Conservation (phyloP, 1,284 basidiomycete species). For the Rhodofomes roseus region DNA sequence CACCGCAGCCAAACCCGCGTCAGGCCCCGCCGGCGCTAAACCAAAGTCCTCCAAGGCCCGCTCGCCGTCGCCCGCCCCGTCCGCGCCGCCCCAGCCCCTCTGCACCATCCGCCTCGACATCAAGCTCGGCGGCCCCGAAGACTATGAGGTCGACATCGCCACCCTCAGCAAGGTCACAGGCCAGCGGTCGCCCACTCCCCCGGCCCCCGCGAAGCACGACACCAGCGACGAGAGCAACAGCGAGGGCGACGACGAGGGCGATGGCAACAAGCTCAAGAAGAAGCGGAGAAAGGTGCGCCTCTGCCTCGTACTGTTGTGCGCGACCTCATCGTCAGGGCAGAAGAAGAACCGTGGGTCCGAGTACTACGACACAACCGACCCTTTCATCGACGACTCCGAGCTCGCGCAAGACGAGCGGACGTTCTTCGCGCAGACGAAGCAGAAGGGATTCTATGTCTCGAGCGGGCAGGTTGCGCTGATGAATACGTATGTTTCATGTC, state of each 20-base stretch:
- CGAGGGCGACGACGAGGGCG: slow-evolving; percentile 43
- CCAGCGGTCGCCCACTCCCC: slow-evolving; percentile 57
- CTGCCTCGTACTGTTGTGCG: not conserved
- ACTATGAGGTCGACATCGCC: slow-evolving; percentile 69
- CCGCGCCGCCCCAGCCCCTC: slow-evolving; percentile 37
- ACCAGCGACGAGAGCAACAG: slow-evolving; percentile 51
- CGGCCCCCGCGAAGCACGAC: slow-evolving; percentile 38
- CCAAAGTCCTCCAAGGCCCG: slow-evolving; percentile 46
- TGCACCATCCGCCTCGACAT: slow-evolving; percentile 70
- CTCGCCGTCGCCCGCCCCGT: slow-evolving; percentile 59
- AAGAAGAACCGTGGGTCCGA: slow-evolving; percentile 60
- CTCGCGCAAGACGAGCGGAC: slow-evolving; percentile 87
- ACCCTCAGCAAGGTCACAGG: slow-evolving; percentile 58
- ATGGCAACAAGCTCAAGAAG: slow-evolving; percentile 31
- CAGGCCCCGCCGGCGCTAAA: slow-evolving; percentile 29
- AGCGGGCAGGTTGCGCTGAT: slow-evolving; percentile 82
- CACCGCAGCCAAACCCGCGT: slow-evolving; percentile 21
- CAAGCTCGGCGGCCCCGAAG: slow-evolving; percentile 62
- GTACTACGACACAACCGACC: slow-evolving; percentile 89
- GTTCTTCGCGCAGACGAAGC: slow-evolving; percentile 89
- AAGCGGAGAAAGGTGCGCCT: slow-evolving; percentile 37
- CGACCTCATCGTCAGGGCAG: slow-evolving; percentile 20
- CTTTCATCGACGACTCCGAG: slow-evolving; percentile 98
- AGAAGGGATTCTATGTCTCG: slow-evolving; percentile 92
- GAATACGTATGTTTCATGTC: slow-evolving; percentile 51